Percentiles rank a stretch among this genome's conserved stretches.
phyloP scores from a whole-genome alignment of 129 eudicot species.

The Flaveria bidentis region DNA sequence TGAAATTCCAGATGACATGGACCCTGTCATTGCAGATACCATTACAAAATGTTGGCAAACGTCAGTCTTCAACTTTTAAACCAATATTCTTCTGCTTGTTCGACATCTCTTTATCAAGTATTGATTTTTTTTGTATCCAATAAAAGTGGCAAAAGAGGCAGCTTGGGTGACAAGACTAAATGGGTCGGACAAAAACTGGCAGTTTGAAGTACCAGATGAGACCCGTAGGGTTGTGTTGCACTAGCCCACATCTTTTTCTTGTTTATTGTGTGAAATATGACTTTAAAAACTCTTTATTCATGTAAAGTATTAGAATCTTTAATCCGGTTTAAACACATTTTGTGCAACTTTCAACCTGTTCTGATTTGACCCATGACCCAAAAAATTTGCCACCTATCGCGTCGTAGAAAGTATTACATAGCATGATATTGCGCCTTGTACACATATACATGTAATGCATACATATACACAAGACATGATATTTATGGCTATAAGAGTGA shows the following conservation, averaged over 20 bases:
- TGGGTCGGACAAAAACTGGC: not conserved
- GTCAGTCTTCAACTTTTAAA: constrained; percentile 48
- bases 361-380: not conserved
- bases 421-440: not conserved
- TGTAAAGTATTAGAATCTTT: no score
- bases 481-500: no score
- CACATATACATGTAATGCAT: not conserved
- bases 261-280: not conserved
- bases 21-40: constrained; percentile 73
- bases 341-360: not conserved
- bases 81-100: not conserved
- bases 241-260: not conserved
- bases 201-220: not conserved
- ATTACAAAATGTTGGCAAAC: constrained; percentile 89
- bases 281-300: not conserved
- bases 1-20: constrained; percentile 78
- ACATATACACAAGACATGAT: no score
- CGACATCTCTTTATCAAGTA: constrained; percentile 9
- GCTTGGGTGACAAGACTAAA: not conserved
- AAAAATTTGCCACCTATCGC: not conserved
- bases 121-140: not conserved
- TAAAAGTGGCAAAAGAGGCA: not conserved
- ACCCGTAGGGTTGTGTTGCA: not conserved
- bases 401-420: not conserved
- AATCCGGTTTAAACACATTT: no score